Evolutionary conservation across 441 rosid species (phyloP).

Genomic region (Mallotus repandus): DNA sequence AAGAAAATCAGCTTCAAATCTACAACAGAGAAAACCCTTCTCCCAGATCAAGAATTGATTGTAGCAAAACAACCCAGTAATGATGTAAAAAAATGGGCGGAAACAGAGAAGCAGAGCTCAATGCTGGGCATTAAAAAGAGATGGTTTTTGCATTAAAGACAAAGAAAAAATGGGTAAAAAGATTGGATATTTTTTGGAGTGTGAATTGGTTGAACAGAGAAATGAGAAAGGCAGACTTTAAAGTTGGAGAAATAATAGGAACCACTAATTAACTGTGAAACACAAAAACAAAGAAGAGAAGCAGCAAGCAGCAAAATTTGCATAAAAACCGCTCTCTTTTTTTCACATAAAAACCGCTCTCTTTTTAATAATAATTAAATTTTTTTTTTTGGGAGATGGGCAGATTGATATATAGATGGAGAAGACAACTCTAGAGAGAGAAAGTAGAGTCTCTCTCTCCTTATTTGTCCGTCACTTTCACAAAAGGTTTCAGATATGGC

Average conservation of each 20-base stretch:
- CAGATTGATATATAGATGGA: background rate
- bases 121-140: background rate
- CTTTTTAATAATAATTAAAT: background rate
- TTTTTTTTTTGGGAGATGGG: background rate
- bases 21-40: conserved; percentile 10
- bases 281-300: background rate
- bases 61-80: conserved; percentile 10
- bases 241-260: conserved; percentile 12
- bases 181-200: background rate
- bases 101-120: background rate
- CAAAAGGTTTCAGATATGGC: conserved; percentile 12
- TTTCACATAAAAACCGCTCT: conserved; percentile 14
- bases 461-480: conserved; percentile 13
- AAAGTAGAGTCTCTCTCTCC: background rate
- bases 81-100: background rate
- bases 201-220: conserved; percentile 15
- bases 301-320: background rate
- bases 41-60: conserved; percentile 37
- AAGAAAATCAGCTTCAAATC: conserved; percentile 15
- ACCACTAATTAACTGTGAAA: conserved; percentile 14
- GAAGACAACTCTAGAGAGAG: conserved; percentile 15
- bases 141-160: background rate
- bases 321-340: conserved; percentile 12
- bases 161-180: conserved; percentile 12
- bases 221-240: background rate